Conservation (phyloP, 1,284 basidiomycete genomes). For the Wolfiporia cocos region DNA sequence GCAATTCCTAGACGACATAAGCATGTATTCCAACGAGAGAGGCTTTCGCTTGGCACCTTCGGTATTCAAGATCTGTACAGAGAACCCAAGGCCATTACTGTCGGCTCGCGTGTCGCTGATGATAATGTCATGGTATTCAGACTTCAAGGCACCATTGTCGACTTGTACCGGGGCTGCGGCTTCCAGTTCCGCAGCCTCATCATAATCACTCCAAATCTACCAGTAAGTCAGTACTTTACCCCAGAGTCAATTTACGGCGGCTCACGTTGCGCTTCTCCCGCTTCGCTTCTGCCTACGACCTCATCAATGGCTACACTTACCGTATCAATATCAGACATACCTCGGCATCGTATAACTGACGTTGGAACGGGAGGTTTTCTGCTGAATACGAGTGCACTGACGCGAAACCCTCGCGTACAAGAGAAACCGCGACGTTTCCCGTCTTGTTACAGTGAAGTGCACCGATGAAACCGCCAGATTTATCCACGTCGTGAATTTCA, state of each 20-base stretch:
- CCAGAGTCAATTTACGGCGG: slow-evolving; percentile 5
- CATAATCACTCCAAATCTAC: slow-evolving; percentile 81
- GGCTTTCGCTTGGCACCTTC: slow-evolving; percentile 73
- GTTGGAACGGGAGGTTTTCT: slow-evolving; percentile 72
- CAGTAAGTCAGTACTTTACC: slow-evolving; percentile 4
- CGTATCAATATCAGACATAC: slow-evolving; percentile 27
- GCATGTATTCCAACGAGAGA: slow-evolving; percentile 1
- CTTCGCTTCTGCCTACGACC: slow-evolving; percentile 72
- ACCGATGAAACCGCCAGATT: slow-evolving; percentile 95
- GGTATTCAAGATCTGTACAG: slow-evolving; percentile 87
- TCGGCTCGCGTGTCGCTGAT: slow-evolving; percentile 82
- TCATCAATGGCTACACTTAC: slow-evolving; percentile 1
- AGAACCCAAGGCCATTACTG: slow-evolving; percentile 80
- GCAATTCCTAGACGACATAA: slow-evolving; percentile 59
- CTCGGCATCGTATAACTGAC: slow-evolving; percentile 83
- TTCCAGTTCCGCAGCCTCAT: slow-evolving; percentile 58
- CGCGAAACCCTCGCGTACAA: slow-evolving; percentile 85
- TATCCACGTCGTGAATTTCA: slow-evolving; percentile 86
- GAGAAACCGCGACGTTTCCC: slow-evolving; percentile 79
- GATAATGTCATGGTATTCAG: slow-evolving; percentile 89
- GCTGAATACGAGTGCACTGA: slow-evolving; percentile 87
- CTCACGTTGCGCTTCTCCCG: slow-evolving; percentile 69
- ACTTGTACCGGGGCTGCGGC: slow-evolving; percentile 38
- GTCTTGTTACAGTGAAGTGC: slow-evolving; percentile 75
- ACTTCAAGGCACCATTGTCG: slow-evolving; percentile 52